Evolutionary conservation across 1,284 basidiomycete genomes (phyloP), one percentile per base, ranked within the genome.

Genomic region (Coniferiporia weirii): DNA sequence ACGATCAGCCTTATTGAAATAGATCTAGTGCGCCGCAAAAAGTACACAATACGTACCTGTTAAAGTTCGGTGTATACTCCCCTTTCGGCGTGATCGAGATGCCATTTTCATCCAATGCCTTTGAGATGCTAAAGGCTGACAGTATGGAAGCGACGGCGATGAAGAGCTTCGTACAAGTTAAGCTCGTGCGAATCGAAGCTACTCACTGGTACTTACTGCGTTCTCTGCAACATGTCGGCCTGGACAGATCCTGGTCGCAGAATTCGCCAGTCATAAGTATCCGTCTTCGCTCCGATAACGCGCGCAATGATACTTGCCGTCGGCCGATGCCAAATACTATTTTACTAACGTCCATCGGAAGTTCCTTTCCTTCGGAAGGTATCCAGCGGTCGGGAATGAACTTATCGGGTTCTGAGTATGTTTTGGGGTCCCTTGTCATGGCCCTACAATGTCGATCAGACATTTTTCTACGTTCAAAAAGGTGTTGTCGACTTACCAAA

Each of bases 331-430:
- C 55, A 44, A 61, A 61, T 4, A 27, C 59, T 8, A 57, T 50
- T n/a, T 52, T 57, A 5, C 19, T 35, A 4, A 38, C 38, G 15
- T 57, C 40, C 15, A 61, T 13, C 35, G 59, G 47, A 27, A 7
- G 32, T 15, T 50, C 35, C n/a, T 15, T 20, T 15, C 36, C 46
- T 17, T 17, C 15, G 1, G 22, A 12, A n/a, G 9, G 19, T 32
- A 69, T 47, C 59, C 64, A 67, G 1, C 68, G 54, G n/a, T 69
- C 68, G 5, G 68, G 68, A 7, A 60, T 63, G 60, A 70, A 71
- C 35, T 27, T 54, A n/a, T 64, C 59, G n/a, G 69, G 65, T 15
- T 68, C 61, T 2, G 66, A 54, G 49, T 66, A 70, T 34, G 54
- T 45, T 6, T 43, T 54, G 10, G 66, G 61, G 56, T 69, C 61